phyloP scores from a whole-genome alignment of 768 basidiomycete species.

The Sarcomyxa edulis region DNA sequence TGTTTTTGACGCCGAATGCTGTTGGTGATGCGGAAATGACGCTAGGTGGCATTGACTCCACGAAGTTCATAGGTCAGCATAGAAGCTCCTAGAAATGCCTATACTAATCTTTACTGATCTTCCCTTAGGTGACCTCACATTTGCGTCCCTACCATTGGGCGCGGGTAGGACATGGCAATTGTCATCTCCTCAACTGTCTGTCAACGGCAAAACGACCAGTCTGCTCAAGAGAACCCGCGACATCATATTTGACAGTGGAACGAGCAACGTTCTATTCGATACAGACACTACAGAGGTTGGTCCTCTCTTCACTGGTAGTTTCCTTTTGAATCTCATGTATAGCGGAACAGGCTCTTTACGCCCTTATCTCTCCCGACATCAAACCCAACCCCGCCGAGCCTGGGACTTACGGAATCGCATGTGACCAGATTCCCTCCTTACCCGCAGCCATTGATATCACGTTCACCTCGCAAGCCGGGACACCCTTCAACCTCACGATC shows the following conservation, averaged over 20 bases:
- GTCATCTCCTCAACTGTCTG: constrained; percentile 36
- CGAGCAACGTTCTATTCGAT: constrained; percentile 49
- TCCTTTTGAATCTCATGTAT: constrained; percentile 2
- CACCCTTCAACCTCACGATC: constrained; percentile 50
- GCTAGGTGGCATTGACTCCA: constrained; percentile 45
- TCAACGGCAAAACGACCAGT: constrained; percentile 47
- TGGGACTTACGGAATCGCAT: constrained; percentile 53
- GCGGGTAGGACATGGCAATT: constrained; percentile 39
- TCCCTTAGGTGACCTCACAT: constrained; percentile 33
- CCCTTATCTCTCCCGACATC: constrained; percentile 54
- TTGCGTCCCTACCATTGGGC: constrained; percentile 32
- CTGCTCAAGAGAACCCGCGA: constrained; percentile 31
- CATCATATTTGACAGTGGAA: constrained; percentile 56
- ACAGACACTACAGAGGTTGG: constrained; percentile 41
- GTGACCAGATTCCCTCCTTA: constrained; percentile 37
- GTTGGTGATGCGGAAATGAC: constrained; percentile 49
- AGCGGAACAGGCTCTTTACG: constrained; percentile 55
- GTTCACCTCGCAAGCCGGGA: constrained; percentile 46
- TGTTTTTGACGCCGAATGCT: constrained; percentile 41
- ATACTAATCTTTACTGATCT: constrained; percentile 8
- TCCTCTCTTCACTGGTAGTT: constrained; percentile 6
- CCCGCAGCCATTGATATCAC: constrained; percentile 47
- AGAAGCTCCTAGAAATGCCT: constrained; percentile 2
- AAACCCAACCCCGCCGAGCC: constrained; percentile 44
- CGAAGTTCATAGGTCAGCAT: constrained; percentile 41